Evolutionary conservation across 257 asterid species (phyloP).

Genomic region (Galeopsis tetrahit): DNA sequence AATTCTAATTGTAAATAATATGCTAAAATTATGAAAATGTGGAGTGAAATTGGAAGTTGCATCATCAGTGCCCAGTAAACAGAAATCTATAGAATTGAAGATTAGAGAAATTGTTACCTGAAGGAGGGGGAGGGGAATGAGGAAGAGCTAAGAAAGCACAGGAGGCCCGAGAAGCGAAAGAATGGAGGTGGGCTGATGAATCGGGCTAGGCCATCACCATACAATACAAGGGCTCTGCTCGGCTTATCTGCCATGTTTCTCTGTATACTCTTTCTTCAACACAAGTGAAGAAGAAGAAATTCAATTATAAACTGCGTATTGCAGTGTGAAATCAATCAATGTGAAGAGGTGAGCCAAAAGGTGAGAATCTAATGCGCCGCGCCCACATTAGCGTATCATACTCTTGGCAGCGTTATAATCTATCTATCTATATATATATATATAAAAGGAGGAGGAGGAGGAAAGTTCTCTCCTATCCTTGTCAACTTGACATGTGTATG

Average conservation of each 20-base stretch:
- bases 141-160: slow-evolving; percentile 84
- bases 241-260: slow-evolving; percentile 69
- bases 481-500: too few species aligned
- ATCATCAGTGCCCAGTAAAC: too few species aligned
- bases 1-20: neutral
- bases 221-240: slow-evolving; percentile 79
- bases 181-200: slow-evolving; percentile 60
- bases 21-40: neutral
- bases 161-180: slow-evolving; percentile 72
- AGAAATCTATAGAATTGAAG: neutral
- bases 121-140: slow-evolving; percentile 60
- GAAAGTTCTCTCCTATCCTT: too few species aligned
- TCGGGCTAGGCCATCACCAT: slow-evolving; percentile 85
- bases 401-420: too few species aligned
- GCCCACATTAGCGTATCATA: neutral
- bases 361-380: slow-evolving; percentile 22
- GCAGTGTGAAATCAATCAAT: neutral
- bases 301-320: neutral
- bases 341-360: neutral
- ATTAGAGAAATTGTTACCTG: slow-evolving; percentile 47
- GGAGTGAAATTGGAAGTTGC: neutral
- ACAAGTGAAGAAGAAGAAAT: slow-evolving; percentile 12
- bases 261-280: neutral
- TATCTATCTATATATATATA: too few species aligned
- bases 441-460: too few species aligned